Base-by-base conservation (phyloP, 2,329 filamentous ascomycete genomes). In the Fusarium dimerum region DNA sequence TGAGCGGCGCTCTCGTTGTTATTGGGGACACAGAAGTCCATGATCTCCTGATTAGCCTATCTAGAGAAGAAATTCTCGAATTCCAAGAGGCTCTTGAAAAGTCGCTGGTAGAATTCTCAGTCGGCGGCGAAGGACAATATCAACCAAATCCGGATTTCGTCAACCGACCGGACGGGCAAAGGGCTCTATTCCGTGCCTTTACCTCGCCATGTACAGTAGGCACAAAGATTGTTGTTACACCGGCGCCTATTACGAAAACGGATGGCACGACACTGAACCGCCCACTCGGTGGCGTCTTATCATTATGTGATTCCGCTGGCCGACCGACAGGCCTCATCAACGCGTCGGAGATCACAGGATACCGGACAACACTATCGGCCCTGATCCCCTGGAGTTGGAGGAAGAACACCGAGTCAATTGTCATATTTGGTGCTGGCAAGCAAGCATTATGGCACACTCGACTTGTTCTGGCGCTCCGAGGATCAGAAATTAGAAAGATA, bases 401-500 rank as follows among this genome's bases (percentile, higher is more conserved):
- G 51, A 30, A 50, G 20, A 36, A 43, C 2, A 61, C 66, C 1
- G 48, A 83, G 60, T 83, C 82, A 15, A 61, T 89, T 2, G 78
- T 84, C 5, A 78, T 89, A 30, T 90, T 90, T 60, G 87, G 87
- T 1, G 86, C 85, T 0, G 87, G 87, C 30, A 84, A 82, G 57
- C 86, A 89, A 69, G 87, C 87, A 1, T 83, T 87, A 63, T 90
- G 87, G 87, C 87, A 89, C 62, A 80, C 87, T 9, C 79, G 85
- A 1, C 77, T 90, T 6, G 83, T 86, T 0, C 69, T 90, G 2
- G 73, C 86, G 3, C 74, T 88, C 0, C 54, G 66, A 3, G 66
- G 66, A 0, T 38, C 46, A 1, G 63, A 67, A 13, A 61, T 73
- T 4, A 49, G 50, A 1, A 50, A 20, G 2, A 55, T 73, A 9